Evolutionary conservation across 1,284 basidiomycete genomes (phyloP).

Genomic region (Ustilago sp.): DNA sequence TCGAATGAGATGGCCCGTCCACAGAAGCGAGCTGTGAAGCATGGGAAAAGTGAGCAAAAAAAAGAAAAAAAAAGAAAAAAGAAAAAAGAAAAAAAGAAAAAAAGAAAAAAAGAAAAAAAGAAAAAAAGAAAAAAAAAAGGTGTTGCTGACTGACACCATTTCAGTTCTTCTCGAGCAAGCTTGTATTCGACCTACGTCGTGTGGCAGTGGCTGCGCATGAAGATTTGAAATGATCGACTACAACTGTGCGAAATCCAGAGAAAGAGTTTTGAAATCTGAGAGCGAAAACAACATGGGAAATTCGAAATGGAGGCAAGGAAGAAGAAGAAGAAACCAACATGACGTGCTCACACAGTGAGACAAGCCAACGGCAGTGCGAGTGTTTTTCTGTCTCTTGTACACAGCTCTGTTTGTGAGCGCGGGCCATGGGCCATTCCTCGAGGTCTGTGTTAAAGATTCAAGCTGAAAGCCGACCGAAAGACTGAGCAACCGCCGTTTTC

Average conservation of each 20-base stretch:
- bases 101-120: not conserved
- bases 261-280: not conserved
- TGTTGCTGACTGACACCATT: not conserved
- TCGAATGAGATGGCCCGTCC: conserved; percentile 12
- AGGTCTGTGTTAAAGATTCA: not conserved
- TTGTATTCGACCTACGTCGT: conserved; percentile 13
- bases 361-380: conserved; percentile 6
- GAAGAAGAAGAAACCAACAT: conserved; percentile 13
- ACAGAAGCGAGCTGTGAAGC: conserved; percentile 1
- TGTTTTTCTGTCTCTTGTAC: not conserved
- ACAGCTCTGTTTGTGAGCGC: not conserved
- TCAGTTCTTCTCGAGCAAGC: not conserved
- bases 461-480: conserved; percentile 27
- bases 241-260: conserved; percentile 8
- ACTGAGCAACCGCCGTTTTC: not conserved
- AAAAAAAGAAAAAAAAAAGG: not conserved
- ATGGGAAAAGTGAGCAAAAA: not conserved
- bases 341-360: conserved; percentile 1
- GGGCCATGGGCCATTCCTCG: conserved; percentile 1
- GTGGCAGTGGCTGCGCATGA: conserved; percentile 24
- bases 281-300: not conserved
- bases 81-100: not conserved
- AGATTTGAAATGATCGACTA: conserved; percentile 31
- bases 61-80: not conserved
- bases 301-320: conserved; percentile 1